Percentiles rank a stretch among this genome's conserved stretches.
Evolutionary conservation across 1,284 basidiomycete species (phyloP).

Genomic region (Inonotus hispidus): DNA sequence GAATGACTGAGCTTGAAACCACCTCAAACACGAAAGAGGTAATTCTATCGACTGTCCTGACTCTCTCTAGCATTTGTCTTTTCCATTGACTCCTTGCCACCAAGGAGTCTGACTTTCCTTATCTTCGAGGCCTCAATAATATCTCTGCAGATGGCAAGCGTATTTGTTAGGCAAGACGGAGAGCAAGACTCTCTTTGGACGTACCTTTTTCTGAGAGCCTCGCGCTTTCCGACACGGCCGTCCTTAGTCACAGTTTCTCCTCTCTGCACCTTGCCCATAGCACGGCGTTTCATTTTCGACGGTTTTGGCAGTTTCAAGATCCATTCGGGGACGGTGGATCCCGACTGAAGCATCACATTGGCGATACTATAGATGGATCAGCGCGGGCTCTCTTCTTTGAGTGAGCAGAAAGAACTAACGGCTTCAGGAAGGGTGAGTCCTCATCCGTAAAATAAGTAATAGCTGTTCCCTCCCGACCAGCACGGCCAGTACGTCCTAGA

Average conservation of each 20-base stretch:
- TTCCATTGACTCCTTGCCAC: neutral
- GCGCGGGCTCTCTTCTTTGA: constrained; percentile 12
- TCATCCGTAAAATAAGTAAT: constrained; percentile 96
- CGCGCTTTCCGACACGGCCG: constrained; percentile 62
- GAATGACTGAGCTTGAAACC: too few relatives aligned
- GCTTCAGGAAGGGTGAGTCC: constrained; percentile 87
- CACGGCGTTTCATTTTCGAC: constrained; percentile 79
- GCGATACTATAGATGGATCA: constrained; percentile 65
- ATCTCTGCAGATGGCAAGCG: constrained; percentile 40
- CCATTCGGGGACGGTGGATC: constrained; percentile 87
- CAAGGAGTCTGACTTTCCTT: constrained; percentile 33
- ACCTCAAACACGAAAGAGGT: too few relatives aligned
- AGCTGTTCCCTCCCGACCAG: constrained; percentile 86
- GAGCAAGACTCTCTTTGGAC: neutral
- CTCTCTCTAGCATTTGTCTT: neutral
- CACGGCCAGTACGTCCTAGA: constrained; percentile 86
- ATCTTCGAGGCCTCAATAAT: constrained; percentile 71
- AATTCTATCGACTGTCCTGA: too few relatives aligned
- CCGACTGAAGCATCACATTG: constrained; percentile 89
- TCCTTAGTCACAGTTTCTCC: constrained; percentile 71
- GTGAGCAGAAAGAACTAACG: constrained; percentile 45
- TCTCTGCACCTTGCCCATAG: constrained; percentile 82
- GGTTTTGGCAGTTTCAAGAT: constrained; percentile 84
- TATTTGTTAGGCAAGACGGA: neutral
- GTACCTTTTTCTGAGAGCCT: constrained; percentile 71